Evolutionary conservation across 768 basidiomycete species (phyloP).

Genomic region (Lactifluus pinguis): DNA sequence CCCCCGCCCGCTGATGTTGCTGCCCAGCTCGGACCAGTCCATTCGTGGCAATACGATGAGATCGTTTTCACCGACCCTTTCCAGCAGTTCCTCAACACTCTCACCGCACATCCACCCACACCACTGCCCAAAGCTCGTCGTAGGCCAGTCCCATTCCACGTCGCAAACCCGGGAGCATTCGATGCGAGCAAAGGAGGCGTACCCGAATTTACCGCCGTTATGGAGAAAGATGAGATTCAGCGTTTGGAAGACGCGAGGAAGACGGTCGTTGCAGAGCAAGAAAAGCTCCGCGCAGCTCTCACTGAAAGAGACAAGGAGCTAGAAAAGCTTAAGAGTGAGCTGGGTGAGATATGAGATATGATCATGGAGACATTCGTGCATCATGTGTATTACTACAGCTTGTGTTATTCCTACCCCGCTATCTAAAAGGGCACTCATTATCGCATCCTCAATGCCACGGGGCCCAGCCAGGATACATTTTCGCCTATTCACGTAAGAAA

Average conservation of each 20-base stretch:
- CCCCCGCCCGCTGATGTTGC: slow-evolving; percentile 61
- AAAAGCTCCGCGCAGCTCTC: slow-evolving; percentile 55
- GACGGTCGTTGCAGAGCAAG: slow-evolving; percentile 64
- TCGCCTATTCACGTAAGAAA: slow-evolving; percentile 40
- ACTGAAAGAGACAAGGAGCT: slow-evolving; percentile 81
- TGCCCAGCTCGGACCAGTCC: slow-evolving; percentile 66
- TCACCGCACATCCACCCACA: slow-evolving; percentile 78
- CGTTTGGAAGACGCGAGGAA: slow-evolving; percentile 70
- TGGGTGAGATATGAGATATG: slow-evolving; percentile 18
- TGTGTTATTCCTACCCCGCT: neutral
- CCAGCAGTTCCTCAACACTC: slow-evolving; percentile 71
- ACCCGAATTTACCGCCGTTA: slow-evolving; percentile 75
- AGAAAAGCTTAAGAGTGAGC: slow-evolving; percentile 53
- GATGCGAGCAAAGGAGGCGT: slow-evolving; percentile 57
- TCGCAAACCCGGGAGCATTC: slow-evolving; percentile 42
- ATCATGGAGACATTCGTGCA: neutral
- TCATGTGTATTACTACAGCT: slow-evolving; percentile 2
- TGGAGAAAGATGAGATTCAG: slow-evolving; percentile 84
- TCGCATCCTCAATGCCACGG: slow-evolving; percentile 50
- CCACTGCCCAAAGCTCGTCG: slow-evolving; percentile 57
- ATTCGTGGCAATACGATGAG: slow-evolving; percentile 99
- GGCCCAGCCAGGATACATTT: slow-evolving; percentile 90
- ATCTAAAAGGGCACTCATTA: neutral
- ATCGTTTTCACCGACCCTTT: slow-evolving; percentile 94
- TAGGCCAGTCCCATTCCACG: slow-evolving; percentile 64